phyloP scores from a whole-genome alignment of 495 filamentous ascomycete genomes.

The Penicillium salamii region DNA sequence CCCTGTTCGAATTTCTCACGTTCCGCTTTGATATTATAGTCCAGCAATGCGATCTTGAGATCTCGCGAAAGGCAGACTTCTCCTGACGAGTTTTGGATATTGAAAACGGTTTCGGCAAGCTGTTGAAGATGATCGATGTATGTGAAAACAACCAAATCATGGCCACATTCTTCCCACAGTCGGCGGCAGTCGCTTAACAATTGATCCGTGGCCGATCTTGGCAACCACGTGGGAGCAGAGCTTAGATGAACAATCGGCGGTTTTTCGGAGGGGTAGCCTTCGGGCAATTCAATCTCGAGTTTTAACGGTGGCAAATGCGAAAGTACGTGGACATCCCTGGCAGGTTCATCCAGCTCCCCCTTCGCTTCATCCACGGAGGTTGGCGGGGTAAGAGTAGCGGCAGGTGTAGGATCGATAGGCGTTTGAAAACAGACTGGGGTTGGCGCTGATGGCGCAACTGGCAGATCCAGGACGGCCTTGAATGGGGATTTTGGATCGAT shows the following conservation, averaged over 20 bases:
- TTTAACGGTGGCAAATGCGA: conserved; percentile 74
- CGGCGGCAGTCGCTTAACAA: conserved; percentile 58
- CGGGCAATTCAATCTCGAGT: conserved; percentile 67
- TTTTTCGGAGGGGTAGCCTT: conserved; percentile 66
- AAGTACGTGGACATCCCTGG: conserved; percentile 58
- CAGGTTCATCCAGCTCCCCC: conserved; percentile 16
- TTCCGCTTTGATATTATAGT: conserved; percentile 73
- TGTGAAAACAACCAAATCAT: conserved; percentile 71
- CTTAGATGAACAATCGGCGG: conserved; percentile 66
- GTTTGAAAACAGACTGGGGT: conserved; percentile 68
- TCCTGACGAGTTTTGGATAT: conserved; percentile 52
- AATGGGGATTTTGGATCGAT: conserved; percentile 55
- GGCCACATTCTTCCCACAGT: conserved; percentile 83
- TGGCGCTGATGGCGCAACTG: conserved; percentile 65
- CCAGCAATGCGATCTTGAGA: conserved; percentile 70
- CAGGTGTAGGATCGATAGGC: conserved; percentile 38
- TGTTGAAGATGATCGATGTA: conserved; percentile 89
- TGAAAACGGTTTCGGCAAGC: conserved; percentile 72
- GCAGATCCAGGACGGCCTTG: conserved; percentile 66
- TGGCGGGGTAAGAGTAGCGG: conserved; percentile 43
- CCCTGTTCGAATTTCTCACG: conserved; percentile 72
- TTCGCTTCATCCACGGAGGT: conserved; percentile 41
- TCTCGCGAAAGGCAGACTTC: conserved; percentile 43
- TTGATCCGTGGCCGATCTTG: conserved; percentile 49
- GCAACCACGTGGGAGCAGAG: conserved; percentile 70